These are phyloP conservation scores for Antrodiella citrinella DNA, from an alignment of 768 basidiomycete genomes.

Conservation along the genomic window DNA sequence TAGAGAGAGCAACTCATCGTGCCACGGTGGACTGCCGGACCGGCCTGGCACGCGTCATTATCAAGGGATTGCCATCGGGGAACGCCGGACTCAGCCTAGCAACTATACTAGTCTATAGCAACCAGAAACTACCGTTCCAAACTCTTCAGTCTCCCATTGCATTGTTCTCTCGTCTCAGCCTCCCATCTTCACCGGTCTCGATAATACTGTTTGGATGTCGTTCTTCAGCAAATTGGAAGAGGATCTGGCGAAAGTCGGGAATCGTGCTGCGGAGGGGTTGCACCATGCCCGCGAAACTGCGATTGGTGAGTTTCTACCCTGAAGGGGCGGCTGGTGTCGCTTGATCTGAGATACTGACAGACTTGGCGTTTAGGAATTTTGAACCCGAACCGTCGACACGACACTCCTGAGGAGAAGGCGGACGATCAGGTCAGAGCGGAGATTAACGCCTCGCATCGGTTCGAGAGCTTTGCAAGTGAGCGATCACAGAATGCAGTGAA, in stretches of 20 bases:
- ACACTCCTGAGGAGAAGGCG: slow-evolving; percentile 63
- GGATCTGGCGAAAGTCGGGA: slow-evolving; percentile 4
- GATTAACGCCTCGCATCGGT: slow-evolving; percentile 78
- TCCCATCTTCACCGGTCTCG: not conserved
- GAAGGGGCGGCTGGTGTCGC: not conserved
- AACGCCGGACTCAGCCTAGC: not conserved
- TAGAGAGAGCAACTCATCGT: not conserved
- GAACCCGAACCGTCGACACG: slow-evolving; percentile 47
- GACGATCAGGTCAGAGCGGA: slow-evolving; percentile 64
- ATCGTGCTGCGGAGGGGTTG: slow-evolving; percentile 7
- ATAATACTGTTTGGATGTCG: too few relatives aligned
- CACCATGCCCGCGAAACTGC: slow-evolving; percentile 9
- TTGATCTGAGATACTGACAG: not conserved
- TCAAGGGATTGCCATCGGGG: too few relatives aligned
- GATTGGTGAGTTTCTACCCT: slow-evolving; percentile 3
- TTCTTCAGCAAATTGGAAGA: not conserved
- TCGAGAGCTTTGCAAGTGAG: slow-evolving; percentile 73
- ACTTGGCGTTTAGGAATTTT: slow-evolving; percentile 4
- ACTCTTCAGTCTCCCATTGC: not conserved
- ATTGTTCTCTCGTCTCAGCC: not conserved
- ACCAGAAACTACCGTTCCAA: not conserved
- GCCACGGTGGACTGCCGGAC: not conserved
- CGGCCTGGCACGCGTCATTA: not conserved
- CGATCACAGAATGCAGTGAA: slow-evolving; percentile 69
- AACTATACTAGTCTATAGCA: too few relatives aligned